Evolutionary conservation across 2,329 filamentous ascomycete genomes (phyloP), one percentile per base, ranked within the genome.

Genomic region (Trichoderma afroharzianum): DNA sequence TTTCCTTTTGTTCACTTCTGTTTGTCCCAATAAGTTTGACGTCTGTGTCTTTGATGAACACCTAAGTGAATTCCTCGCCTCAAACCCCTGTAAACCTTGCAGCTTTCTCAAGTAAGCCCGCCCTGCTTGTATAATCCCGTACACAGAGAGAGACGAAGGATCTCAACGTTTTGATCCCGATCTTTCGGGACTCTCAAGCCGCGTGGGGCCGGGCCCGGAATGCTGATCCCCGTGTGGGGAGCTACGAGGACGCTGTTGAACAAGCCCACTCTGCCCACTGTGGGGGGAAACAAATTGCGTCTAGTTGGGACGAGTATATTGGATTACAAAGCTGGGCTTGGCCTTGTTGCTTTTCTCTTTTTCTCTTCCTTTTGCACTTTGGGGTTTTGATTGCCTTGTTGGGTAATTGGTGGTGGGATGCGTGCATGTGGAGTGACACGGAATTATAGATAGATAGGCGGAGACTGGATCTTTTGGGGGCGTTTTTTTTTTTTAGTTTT

Each of bases 191-290:
- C 32, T 12, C 32, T 50, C 26, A 33, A 33, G 28, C 68, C 50
- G 61, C 68, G 61, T 64, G 66, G 66, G 66, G 39, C 66, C 36
- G 18, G 55, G 14, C 15, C 64, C 55, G 64, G 66, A 21, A 14
- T 26, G 66, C n/a, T 50, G 55, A 53, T 61, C 26, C 53, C 57
- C 36, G 62, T 64, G 66, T 69, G 66, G 66, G 66, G 66, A 62
- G 64, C 21, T 24, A 55, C 24, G 6, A n/a, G 39, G 2, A 47
- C 8, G 18, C n/a, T 26, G 26, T 59, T 33, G 24, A 12, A 11
- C 14, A 39, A 67, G 33, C 26, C 63, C 63, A 67, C 63, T 67
- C 24, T 67, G 57, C 15, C 66, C 66, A 69, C 66, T 68, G 55
- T 47, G 55, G 64, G 53, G 53, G 55, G 33, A 39, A 33, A 18